Evolutionary conservation across 208 protist genomes (phyloP), one percentile per base, ranked within the genome.

Genomic region (Leishmania martiniquensis): DNA sequence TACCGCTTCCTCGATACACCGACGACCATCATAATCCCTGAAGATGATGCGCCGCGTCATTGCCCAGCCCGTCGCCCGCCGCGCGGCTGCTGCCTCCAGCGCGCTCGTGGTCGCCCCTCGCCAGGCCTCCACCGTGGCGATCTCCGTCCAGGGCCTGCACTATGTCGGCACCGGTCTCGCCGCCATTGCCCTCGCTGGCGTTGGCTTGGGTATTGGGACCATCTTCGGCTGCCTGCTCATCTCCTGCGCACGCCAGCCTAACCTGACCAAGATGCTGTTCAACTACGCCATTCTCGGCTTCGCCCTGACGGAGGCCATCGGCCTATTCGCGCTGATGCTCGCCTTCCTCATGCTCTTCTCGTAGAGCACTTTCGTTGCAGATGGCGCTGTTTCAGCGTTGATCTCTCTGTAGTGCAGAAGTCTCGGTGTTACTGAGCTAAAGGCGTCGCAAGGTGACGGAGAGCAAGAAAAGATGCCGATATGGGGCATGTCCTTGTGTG

Each of bases 281-380:
- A 93, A 93, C 84, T 95, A 95, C 80, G 87, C 89, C 78, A 93
- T 95, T 90, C 88, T 93, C 12, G 89, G 89, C 45, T 94, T 96
- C 76, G 90, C 92, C 74, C 84, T 96, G 86, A 95, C 92, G 39
- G 92, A 94, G 89, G 92, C 92, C 60, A 94, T 96, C 77, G 92
- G 90, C 45, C 87, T 96, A 75, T 96, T 96, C 75, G 89, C 90
- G 22, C 89, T 94, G 73, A 93, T 96, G 90, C 85, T 94, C 69
- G 90, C 92, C 76, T 96, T 96, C 79, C 85, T 96, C 81, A 96
- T 95, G 91, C 88, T 95, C 86, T 95, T 95, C 91, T 93, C 91
- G 52, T 95, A 95, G 86, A 87, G 69, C 13, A 37, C 2, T 73
- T 39, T 57, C 6, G 49, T 73, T 60, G 70, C 34, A 52, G 49